phyloP scores from a whole-genome alignment of 441 rosid species.

The Eruca vesicaria region DNA sequence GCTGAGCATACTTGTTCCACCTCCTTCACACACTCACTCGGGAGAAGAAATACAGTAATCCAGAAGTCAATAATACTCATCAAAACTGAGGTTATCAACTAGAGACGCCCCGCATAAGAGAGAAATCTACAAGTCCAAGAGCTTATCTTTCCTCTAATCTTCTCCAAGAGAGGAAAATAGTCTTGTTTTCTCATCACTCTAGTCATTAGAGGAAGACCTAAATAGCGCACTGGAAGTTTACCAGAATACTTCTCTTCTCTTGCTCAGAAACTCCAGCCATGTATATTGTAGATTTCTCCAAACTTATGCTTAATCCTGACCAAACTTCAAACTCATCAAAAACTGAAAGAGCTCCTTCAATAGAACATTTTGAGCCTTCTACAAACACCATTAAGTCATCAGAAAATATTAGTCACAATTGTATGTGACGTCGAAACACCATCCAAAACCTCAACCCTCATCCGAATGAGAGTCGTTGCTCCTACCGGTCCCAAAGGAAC shows the following conservation, averaged over 20 bases:
- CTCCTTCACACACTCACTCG: neutral
- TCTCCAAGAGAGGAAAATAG: neutral
- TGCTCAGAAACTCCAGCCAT: neutral
- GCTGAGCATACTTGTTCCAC: neutral
- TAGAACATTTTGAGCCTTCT: neutral
- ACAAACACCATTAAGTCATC: neutral
- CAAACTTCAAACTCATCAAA: neutral
- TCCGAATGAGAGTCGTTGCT: too few relatives aligned
- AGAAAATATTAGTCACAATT: too few relatives aligned
- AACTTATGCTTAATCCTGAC: neutral
- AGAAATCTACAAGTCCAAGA: neutral
- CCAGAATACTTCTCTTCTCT: neutral
- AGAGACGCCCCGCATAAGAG: neutral
- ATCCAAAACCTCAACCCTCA: too few relatives aligned
- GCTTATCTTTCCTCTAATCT: neutral
- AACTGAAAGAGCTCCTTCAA: neutral
- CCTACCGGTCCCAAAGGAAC: too few relatives aligned
- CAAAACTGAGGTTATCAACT: neutral
- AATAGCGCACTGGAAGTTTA: neutral
- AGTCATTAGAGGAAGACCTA: neutral
- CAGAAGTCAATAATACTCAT: neutral
- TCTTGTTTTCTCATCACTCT: neutral
- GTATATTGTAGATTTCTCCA: neutral
- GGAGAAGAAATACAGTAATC: neutral
- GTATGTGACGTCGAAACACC: too few relatives aligned